phyloP scores from a whole-genome alignment of 192 early-diverging fungal genomes.

The Rhizophagus prolifer region DNA sequence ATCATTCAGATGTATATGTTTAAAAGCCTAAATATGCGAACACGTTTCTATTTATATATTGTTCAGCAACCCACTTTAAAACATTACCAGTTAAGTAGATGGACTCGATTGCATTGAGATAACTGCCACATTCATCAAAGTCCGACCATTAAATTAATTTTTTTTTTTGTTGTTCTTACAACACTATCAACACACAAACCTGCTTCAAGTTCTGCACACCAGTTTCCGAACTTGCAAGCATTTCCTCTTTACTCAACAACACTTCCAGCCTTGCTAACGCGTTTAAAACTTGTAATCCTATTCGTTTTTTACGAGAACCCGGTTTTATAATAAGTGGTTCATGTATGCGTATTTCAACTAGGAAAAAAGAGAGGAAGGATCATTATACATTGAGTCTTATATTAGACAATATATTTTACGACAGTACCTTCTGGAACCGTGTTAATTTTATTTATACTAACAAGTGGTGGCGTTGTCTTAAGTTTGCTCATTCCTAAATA shows the following conservation, averaged over 20 bases:
- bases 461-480: slow-evolving; percentile 41
- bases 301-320: slow-evolving; percentile 39
- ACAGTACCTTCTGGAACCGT: slow-evolving; percentile 41
- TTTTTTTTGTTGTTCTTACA: not conserved
- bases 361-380: not conserved
- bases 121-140: not conserved
- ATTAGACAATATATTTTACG: not conserved
- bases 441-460: slow-evolving; percentile 35
- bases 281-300: slow-evolving; percentile 46
- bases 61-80: not conserved
- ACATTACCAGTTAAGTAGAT: not conserved
- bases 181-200: slow-evolving; percentile 23
- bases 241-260: slow-evolving; percentile 42
- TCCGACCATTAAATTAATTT: not conserved
- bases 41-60: not conserved
- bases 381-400: not conserved
- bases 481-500: slow-evolving; percentile 31
- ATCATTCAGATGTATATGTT: not conserved
- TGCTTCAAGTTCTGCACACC: slow-evolving; percentile 20
- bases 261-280: slow-evolving; percentile 42
- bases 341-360: slow-evolving; percentile 44
- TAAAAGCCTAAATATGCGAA: not conserved
- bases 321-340: slow-evolving; percentile 45
- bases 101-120: not conserved
- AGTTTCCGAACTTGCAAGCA: slow-evolving; percentile 24